Evolutionary conservation across 345 rosid species (phyloP).

Genomic region (Bruguiera parviflora): DNA sequence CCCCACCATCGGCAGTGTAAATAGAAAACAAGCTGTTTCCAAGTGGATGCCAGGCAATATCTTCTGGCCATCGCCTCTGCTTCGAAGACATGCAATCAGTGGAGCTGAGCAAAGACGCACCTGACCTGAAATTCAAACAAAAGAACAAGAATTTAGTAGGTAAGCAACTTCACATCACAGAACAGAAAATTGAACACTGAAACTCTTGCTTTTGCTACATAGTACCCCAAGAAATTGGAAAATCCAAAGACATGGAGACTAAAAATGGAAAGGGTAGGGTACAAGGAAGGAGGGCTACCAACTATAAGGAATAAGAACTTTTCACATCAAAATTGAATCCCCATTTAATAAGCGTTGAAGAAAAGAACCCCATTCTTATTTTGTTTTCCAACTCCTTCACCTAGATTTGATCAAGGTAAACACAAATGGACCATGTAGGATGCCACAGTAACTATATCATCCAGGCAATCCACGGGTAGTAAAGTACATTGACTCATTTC

Average conservation of each 20-base stretch:
- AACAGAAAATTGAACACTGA: slow-evolving; percentile 1
- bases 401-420: too few relatives aligned
- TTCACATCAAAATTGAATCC: too few relatives aligned
- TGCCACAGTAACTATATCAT: background rate
- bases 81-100: slow-evolving; percentile 59
- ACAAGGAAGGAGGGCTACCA: too few relatives aligned
- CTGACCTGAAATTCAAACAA: slow-evolving; percentile 45
- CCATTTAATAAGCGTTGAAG: too few relatives aligned
- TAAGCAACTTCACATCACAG: slow-evolving; percentile 1
- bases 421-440: too few relatives aligned
- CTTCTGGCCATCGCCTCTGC: slow-evolving; percentile 95
- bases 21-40: slow-evolving; percentile 66
- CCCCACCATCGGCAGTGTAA: slow-evolving; percentile 73
- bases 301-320: too few relatives aligned
- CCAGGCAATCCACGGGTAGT: background rate
- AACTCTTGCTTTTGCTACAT: background rate
- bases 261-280: background rate
- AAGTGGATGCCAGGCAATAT: slow-evolving; percentile 83
- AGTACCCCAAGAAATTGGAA: background rate
- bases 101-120: slow-evolving; percentile 67
- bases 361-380: too few relatives aligned
- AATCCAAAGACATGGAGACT: background rate
- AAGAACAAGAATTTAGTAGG: background rate
- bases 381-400: too few relatives aligned
- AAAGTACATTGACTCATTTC: background rate